These are phyloP conservation scores for Trichosporon asahii DNA, from an alignment of 1,284 basidiomycete genomes.

Conservation along the genomic window DNA sequence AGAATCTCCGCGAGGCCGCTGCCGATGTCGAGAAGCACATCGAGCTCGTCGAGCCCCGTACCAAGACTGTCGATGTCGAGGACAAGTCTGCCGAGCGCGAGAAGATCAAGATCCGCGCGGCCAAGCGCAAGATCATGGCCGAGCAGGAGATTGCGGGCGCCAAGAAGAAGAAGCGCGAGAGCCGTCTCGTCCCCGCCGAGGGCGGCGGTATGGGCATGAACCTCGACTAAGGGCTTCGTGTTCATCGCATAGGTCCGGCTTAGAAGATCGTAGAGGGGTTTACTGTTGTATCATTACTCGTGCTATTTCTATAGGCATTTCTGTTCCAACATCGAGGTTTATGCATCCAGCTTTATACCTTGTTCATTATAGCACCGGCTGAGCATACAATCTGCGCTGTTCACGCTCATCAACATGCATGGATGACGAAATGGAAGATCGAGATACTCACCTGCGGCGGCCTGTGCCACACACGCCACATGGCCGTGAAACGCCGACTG, in stretches of 20 bases:
- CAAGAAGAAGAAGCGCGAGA: conserved; percentile 60
- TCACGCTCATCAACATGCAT: neutral
- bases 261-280: conserved; percentile 1
- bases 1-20: conserved; percentile 48
- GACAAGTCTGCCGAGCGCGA: conserved; percentile 57
- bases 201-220: conserved; percentile 54
- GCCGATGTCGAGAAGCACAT: conserved; percentile 59
- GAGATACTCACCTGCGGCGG: neutral
- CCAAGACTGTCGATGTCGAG: conserved; percentile 49
- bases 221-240: conserved; percentile 41
- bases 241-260: neutral
- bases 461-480: conserved; percentile 1
- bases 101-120: conserved; percentile 74
- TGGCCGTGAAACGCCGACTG: conserved; percentile 12
- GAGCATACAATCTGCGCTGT: neutral
- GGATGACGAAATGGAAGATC: neutral
- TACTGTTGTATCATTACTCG: conserved; percentile 8
- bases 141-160: conserved; percentile 35
- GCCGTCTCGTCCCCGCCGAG: conserved; percentile 61
- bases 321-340: conserved; percentile 2
- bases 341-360: neutral
- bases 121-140: conserved; percentile 56
- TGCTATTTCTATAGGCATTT: conserved; percentile 2
- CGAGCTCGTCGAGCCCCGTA: conserved; percentile 67
- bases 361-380: neutral